Evolutionary conservation across 495 filamentous ascomycete genomes (phyloP), one percentile per base, ranked within the genome.

Genomic region (Aspergillus asperescens): DNA sequence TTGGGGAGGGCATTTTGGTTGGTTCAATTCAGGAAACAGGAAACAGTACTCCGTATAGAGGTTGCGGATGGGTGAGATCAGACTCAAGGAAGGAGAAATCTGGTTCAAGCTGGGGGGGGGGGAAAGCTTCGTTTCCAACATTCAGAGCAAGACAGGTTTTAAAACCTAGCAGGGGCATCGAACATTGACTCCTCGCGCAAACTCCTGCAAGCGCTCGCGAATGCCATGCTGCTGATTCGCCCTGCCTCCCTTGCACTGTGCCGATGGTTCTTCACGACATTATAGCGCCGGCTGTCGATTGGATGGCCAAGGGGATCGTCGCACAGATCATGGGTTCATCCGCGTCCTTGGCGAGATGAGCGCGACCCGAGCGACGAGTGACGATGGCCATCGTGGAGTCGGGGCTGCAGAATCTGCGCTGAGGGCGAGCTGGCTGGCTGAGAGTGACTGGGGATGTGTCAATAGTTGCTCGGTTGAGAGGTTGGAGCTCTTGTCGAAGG

Each of bases 1-100:
- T 87, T 16, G 68, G 60, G 13, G 60, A 59, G 29, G 73, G 52
- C 74, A 77, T 77, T 31, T 23, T 61, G 9, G 8, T 5, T 7
- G 10, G 29, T 5, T 22, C 7, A 20, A 25, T 37, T 27, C 7
- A n/a, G n/a, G n/a, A n/a, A n/a, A n/a, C n/a, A n/a, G n/a, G n/a
- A n/a, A n/a, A n/a, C n/a, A n/a, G n/a, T n/a, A n/a, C n/a, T n/a
- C n/a, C n/a, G n/a, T n/a, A n/a, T n/a, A n/a, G n/a, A n/a, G n/a
- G n/a, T n/a, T n/a, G n/a, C n/a, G n/a, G n/a, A n/a, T n/a, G n/a
- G n/a, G n/a, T n/a, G n/a, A n/a, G n/a, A n/a, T n/a, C n/a, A n/a
- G n/a, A n/a, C n/a, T n/a, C n/a, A n/a, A n/a, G n/a, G n/a, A n/a
- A n/a, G n/a, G n/a, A n/a, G n/a, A n/a, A n/a, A n/a, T n/a, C n/a